Percentiles rank a stretch among this genome's conserved stretches.
Conservation (phyloP, 2,329 filamentous ascomycete species). For the Aspergillus bombycis region DNA sequence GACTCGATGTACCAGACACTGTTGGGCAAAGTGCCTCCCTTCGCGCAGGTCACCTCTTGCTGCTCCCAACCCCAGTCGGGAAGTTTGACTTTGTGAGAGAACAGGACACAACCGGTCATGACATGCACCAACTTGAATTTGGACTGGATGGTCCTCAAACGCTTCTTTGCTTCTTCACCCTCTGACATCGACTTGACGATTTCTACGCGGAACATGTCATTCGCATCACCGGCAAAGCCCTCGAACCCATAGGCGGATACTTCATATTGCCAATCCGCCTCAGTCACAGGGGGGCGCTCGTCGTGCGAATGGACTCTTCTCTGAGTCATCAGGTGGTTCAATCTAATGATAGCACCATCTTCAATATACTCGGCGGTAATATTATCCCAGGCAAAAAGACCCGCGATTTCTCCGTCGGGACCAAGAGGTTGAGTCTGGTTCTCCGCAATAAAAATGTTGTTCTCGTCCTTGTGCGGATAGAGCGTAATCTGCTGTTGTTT, state of each 20-base stretch:
- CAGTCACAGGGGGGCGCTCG: conserved; percentile 80
- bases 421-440: conserved; percentile 92
- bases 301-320: conserved; percentile 93
- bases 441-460: conserved; percentile 92
- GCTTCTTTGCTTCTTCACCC: conserved; percentile 75
- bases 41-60: conserved; percentile 97
- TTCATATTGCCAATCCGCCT: conserved; percentile 94
- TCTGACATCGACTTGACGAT: conserved; percentile 90
- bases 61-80: conserved; percentile 98
- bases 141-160: conserved; percentile 89
- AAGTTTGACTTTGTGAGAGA: conserved; percentile 98
- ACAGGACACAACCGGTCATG: conserved; percentile 95
- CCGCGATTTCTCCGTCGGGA: conserved; percentile 75
- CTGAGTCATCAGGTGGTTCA: conserved; percentile 82
- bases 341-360: conserved; percentile 76
- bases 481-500: conserved; percentile 99
- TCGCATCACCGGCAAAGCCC: conserved; percentile 94
- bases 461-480: conserved; percentile 98
- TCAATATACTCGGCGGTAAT: conserved; percentile 70
- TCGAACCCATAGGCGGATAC: conserved; percentile 97
- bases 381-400: conserved; percentile 81
- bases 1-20: conserved; percentile 95
- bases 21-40: conserved; percentile 88
- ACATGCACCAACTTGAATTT: conserved; percentile 95
- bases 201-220: conserved; percentile 92